These are phyloP conservation scores for Medakamo hakoo DNA, from an alignment of 139 green algal species.

Conservation along the genomic window DNA sequence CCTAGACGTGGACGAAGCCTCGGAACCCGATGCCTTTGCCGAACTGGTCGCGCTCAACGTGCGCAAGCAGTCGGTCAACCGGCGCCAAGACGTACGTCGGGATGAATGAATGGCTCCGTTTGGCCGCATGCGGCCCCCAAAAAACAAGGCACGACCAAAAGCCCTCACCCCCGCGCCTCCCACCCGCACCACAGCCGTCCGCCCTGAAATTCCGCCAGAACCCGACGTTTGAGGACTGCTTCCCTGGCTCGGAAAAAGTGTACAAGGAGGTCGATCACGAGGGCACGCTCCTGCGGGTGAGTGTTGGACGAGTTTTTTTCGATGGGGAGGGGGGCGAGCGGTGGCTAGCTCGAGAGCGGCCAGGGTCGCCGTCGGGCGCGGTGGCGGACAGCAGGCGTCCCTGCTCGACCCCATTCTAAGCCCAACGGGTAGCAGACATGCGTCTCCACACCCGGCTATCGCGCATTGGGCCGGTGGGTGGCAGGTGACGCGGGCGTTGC, in stretches of 20 bases:
- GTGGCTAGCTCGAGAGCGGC: too few relatives aligned
- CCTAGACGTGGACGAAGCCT: not conserved
- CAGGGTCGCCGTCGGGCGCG: not conserved
- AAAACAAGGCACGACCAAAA: not conserved
- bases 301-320: too few relatives aligned
- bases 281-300: conserved; percentile 24
- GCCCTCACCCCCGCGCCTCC: not conserved
- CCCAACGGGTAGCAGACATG: not conserved
- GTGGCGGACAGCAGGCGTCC: not conserved
- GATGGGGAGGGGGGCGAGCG: too few relatives aligned
- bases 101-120: conserved; percentile 3
- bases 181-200: conserved; percentile 15
- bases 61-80: conserved; percentile 46
- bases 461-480: too few relatives aligned
- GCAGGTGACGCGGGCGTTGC: too few relatives aligned
- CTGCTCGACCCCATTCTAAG: too few relatives aligned
- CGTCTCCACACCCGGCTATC: too few relatives aligned
- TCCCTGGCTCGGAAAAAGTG: conserved; percentile 51
- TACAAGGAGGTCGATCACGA: conserved; percentile 49
- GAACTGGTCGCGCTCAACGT: conserved; percentile 33
- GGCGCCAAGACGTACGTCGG: conserved; percentile 23
- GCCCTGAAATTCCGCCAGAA: conserved; percentile 45
- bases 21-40: conserved; percentile 29
- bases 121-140: not conserved
- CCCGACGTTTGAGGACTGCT: conserved; percentile 70